Percentiles rank a stretch among this genome's conserved stretches.
Conservation (phyloP, 306 rosid genomes). For the Gillenia trifoliata region DNA sequence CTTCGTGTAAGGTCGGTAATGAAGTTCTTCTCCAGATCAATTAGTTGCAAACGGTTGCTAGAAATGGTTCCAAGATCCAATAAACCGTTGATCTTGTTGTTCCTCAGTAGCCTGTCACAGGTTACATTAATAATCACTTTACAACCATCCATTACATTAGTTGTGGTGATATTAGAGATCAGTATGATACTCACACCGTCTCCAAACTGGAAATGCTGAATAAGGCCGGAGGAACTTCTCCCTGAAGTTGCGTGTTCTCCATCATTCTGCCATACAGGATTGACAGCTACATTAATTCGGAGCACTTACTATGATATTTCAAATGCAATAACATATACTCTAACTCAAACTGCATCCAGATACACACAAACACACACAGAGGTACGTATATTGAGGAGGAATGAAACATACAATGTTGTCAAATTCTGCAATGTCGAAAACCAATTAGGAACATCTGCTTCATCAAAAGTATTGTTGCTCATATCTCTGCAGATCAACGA, state of each 20-base stretch:
- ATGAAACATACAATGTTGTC: constrained; percentile 54
- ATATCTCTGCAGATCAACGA: constrained; percentile 38
- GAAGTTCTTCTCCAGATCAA: constrained; percentile 20
- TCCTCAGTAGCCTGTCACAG: constrained; percentile 25
- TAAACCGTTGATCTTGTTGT: constrained; percentile 27
- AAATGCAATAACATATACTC: background rate
- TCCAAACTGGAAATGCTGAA: constrained; percentile 41
- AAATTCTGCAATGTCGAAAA: constrained; percentile 30
- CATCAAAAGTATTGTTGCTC: constrained; percentile 53
- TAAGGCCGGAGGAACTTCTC: constrained; percentile 40
- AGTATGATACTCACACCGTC: constrained; percentile 48
- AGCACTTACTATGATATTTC: background rate
- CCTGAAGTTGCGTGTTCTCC: constrained; percentile 41
- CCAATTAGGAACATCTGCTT: constrained; percentile 46
- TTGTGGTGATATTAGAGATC: background rate
- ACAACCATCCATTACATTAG: background rate
- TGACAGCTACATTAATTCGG: background rate
- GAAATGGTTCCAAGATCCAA: constrained; percentile 10
- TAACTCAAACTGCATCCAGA: background rate
- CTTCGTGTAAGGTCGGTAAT: background rate
- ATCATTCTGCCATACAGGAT: constrained; percentile 40
- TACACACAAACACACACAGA: background rate
- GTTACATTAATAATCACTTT: background rate
- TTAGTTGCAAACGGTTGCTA: constrained; percentile 7
- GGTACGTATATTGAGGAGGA: background rate